These are phyloP conservation scores for Ophiostoma pallidulum DNA, from an alignment of 2,329 filamentous ascomycete species.

Conservation along the genomic window DNA sequence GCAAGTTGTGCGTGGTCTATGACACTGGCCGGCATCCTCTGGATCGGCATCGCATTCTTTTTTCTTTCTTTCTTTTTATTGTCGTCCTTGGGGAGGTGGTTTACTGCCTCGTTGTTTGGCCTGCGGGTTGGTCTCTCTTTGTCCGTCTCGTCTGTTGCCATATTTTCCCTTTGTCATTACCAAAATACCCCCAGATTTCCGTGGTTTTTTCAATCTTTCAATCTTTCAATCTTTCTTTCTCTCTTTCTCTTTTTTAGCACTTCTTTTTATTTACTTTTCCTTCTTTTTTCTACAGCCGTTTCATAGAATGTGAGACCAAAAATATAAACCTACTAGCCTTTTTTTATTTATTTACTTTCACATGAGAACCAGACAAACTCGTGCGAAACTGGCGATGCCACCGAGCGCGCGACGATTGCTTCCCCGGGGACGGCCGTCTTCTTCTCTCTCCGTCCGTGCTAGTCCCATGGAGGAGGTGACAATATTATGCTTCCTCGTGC, in stretches of 20 bases:
- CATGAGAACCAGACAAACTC: too few relatives aligned
- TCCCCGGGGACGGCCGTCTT: too few relatives aligned
- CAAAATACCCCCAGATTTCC: conserved; percentile 10
- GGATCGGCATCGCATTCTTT: not conserved
- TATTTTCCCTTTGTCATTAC: not conserved
- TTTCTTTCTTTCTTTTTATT: not conserved
- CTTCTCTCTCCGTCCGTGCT: too few relatives aligned
- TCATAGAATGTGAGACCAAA: not conserved
- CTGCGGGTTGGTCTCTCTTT: not conserved
- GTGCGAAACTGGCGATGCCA: too few relatives aligned
- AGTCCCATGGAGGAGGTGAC: too few relatives aligned
- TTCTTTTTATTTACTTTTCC: not conserved
- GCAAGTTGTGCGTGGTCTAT: too few relatives aligned
- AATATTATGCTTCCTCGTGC: too few relatives aligned
- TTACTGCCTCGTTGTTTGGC: too few relatives aligned
- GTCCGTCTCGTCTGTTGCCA: not conserved
- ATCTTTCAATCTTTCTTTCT: not conserved
- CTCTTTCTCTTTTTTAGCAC: not conserved
- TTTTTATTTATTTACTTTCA: too few relatives aligned
- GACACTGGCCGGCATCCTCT: not conserved
- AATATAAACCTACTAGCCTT: not conserved
- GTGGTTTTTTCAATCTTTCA: not conserved
- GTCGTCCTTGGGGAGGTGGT: not conserved
- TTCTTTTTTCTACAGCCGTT: not conserved
- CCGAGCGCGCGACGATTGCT: too few relatives aligned